A percentile compares a stretch with the other conserved stretches of the same genome.
phyloP scores from a whole-genome alignment of 164 flowering plant genomes.

The Tetracentron sinense region DNA sequence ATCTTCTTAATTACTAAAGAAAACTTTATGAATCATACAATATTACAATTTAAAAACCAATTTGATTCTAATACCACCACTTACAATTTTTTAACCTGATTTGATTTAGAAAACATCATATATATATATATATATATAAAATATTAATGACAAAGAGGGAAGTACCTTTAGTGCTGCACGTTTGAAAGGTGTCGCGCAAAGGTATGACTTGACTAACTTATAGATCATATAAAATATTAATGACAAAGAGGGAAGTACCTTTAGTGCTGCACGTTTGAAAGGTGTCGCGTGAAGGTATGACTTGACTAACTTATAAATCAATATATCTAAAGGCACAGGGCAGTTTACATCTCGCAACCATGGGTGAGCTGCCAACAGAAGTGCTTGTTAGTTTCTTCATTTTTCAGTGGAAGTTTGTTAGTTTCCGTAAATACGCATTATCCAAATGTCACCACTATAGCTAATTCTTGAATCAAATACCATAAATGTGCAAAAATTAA shows the following conservation, averaged over 20 bases:
- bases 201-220: slow-evolving; percentile 82
- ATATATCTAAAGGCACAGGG: slow-evolving; percentile 70
- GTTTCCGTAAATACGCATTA: background rate
- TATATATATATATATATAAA: background rate
- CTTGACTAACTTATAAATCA: slow-evolving; percentile 77
- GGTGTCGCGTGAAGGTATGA: slow-evolving; percentile 83
- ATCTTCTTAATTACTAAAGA: no score
- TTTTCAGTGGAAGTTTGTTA: no score
- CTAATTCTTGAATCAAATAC: background rate
- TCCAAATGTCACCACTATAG: background rate
- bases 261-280: slow-evolving; percentile 82
- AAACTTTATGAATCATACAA: no score
- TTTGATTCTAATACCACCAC: no score
- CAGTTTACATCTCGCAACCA: slow-evolving; percentile 68
- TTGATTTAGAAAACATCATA: no score
- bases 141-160: background rate
- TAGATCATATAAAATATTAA: slow-evolving; percentile 25
- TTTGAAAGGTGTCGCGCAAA: slow-evolving; percentile 78
- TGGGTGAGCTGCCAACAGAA: slow-evolving; percentile 78
- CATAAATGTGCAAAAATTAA: background rate
- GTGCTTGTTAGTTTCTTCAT: slow-evolving; percentile 1
- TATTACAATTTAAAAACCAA: no score
- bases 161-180: slow-evolving; percentile 88
- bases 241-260: slow-evolving; percentile 38
- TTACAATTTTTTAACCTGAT: no score